Base-by-base conservation (phyloP, 1,284 basidiomycete genomes). In the Cryptococcus jaspeensis region DNA sequence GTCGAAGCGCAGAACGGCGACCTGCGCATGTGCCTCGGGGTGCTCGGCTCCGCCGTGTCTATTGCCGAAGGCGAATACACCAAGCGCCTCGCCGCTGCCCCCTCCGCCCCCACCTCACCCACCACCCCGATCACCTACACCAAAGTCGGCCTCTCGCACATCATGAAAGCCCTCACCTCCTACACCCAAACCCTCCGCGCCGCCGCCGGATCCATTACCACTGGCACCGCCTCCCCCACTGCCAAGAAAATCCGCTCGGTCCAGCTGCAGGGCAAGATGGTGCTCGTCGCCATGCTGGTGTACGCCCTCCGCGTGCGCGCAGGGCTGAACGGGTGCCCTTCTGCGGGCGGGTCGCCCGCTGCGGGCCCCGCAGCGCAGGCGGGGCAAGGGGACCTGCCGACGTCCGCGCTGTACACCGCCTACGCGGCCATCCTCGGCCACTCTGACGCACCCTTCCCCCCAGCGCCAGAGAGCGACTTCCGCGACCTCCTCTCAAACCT, bases 1-100 rank as follows among this genome's bases (percentile, higher is more conserved):
- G 74, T 77, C 32, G 72, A 76, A 56, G 75, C 74, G 15, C 71
- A 74, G 62, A 76, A 76, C 54, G 76, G 76, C 7, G 76, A 78
- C 62, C 54, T 78, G 37, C 56, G 76, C 44, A 74, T 73, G 70
- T 77, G 74, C 52, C 64, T 78, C 7, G 68, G 71, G 8, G 68
- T 72, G 23, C 63, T 75, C n/a, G 58, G 67, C 8, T 65, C 69
- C 9, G 72, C 74, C 5, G 67, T 75, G 40, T 55, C 64, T 32
- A 65, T 74, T 12, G 70, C 73, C 18, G 75, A 78, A 61, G 58
- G 59, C 4, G 76, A 77, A 50, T 74, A 70, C 71, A 55, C 58
- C 39, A 75, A 72, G 61, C 76, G 73, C 18, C 41, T 43, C 11
- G 9, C 28, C 28, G 57, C 35, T 35, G 9, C 47, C 53, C 23